These are phyloP conservation scores for Mycena crocata DNA, from an alignment of 768 basidiomycete species.

Conservation along the genomic window DNA sequence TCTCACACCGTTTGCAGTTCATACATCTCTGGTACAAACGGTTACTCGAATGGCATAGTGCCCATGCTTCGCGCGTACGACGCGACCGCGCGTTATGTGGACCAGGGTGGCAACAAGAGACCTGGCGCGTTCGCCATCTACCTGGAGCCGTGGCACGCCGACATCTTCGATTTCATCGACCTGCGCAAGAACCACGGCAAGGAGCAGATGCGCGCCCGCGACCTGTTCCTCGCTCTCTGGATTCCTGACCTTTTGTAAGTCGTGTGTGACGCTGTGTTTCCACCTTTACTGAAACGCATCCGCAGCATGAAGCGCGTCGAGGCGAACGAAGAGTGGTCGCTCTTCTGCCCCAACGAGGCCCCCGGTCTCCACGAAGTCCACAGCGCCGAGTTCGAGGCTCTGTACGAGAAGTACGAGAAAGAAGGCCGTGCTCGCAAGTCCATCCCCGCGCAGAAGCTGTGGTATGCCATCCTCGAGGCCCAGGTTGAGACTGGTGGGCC, in stretches of 20 bases:
- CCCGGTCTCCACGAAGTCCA: conserved; percentile 90
- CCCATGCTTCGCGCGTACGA: conserved; percentile 99
- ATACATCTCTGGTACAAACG: conserved; percentile 99
- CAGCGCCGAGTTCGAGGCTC: conserved; percentile 88
- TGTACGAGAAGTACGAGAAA: conserved; percentile 89
- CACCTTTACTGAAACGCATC: neutral
- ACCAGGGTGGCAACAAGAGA: conserved; percentile 99
- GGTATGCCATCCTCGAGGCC: conserved; percentile 96
- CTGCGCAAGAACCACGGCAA: conserved; percentile 99
- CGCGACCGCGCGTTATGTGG: conserved; percentile 98
- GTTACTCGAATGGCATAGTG: conserved; percentile 98
- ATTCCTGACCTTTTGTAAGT: conserved; percentile 95
- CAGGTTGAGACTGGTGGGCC: conserved; percentile 99
- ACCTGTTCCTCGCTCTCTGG: conserved; percentile 99
- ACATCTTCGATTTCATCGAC: conserved; percentile 97
- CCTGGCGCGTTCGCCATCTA: conserved; percentile 99
- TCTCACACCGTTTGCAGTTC: conserved; percentile 63
- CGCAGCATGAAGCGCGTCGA: conserved; percentile 97
- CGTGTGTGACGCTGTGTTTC: neutral
- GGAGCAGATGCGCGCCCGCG: conserved; percentile 96
- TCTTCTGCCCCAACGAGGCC: conserved; percentile 98
- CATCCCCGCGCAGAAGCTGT: conserved; percentile 95
- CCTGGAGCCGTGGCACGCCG: conserved; percentile 99
- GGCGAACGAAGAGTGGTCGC: conserved; percentile 88
- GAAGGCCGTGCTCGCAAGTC: conserved; percentile 89